A percentile compares a stretch with the other conserved stretches of the same genome.
Evolutionary conservation across 129 eudicot species (phyloP).

Genomic region (Apium graveolens): DNA sequence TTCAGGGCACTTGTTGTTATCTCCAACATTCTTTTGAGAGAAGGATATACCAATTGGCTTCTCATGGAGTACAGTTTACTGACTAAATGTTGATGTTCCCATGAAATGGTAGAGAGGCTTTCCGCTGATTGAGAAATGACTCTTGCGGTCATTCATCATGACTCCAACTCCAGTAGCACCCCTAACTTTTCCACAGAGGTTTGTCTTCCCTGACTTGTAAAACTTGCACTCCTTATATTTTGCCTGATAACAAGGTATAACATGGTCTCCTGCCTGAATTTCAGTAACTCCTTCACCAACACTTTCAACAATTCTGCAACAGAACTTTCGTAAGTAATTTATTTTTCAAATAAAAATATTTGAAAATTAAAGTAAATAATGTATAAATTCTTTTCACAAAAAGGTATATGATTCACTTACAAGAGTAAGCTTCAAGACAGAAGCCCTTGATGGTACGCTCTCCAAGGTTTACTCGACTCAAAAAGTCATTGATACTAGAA

Average conservation of each 20-base stretch:
- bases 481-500: conserved; percentile 65
- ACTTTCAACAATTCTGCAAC: conserved; percentile 88
- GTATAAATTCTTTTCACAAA: not conserved
- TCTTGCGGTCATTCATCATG: conserved; percentile 88
- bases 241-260: conserved; percentile 96
- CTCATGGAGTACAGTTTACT: too few species aligned
- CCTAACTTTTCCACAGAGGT: conserved; percentile 97
- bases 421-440: conserved; percentile 92
- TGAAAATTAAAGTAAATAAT: too few species aligned
- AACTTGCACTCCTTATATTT: conserved; percentile 95
- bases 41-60: too few species aligned
- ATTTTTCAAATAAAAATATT: too few species aligned
- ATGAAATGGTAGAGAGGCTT: too few species aligned
- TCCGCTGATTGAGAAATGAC: too few species aligned
- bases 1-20: too few species aligned
- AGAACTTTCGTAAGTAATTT: not conserved
- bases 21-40: too few species aligned
- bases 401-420: conserved; percentile 38
- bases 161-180: conserved; percentile 98
- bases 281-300: conserved; percentile 96
- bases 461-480: conserved; percentile 78
- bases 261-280: conserved; percentile 90
- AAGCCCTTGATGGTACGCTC: conserved; percentile 87
- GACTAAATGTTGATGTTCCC: too few species aligned
- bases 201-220: conserved; percentile 96